Evolutionary conservation across 2,329 filamentous ascomycete genomes (phyloP), one percentile per base, ranked within the genome.

Genomic region (Penicillium polonicum): DNA sequence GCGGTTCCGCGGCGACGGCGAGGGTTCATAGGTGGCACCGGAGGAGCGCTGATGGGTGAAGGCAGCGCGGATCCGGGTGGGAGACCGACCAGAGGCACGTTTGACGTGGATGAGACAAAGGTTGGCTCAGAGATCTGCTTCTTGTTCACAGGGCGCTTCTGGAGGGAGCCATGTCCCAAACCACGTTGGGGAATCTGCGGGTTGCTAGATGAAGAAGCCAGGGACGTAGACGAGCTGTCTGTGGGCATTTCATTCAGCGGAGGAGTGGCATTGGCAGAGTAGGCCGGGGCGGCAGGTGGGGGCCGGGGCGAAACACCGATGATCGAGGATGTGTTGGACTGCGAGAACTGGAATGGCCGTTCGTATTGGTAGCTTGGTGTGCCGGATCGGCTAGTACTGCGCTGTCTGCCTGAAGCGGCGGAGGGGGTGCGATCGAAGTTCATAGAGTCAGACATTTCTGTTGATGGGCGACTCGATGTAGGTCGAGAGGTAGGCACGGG

Each of bases 71-170:
- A 80, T 29, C 82, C 82, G n/a, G 79, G 68, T 15, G 84, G 83
- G 12, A 87, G 76, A 36, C 81, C 82, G 36, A 86, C 77, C 0
- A 82, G 82, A 45, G 85, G 83, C 29, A 86, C 79, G 44, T 83
- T 82, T 2, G 82, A 85, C 4, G 85, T 87, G 10, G 78, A 76
- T 5, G 77, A 79, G 10, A 80, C 68, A 48, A 80, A 76, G 3
- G 74, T 79, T 0, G 85, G 85, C 64, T 88, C 85, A 2, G 84
- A 86, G 49, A 88, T 88, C 57, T 83, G 81, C 13, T 78, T 75
- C 71, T 88, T 88, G 60, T 82, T 81, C 48, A 88, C 78, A 0
- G 80, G 78, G 65, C 82, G 82, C 74, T 86, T 87, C 38, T 83
- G 79, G 6, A 75, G 70, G 54, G 67, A 61, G 53, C 59, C 60